Base-by-base conservation (phyloP, 768 basidiomycete genomes). In the Suillus alpinus region DNA sequence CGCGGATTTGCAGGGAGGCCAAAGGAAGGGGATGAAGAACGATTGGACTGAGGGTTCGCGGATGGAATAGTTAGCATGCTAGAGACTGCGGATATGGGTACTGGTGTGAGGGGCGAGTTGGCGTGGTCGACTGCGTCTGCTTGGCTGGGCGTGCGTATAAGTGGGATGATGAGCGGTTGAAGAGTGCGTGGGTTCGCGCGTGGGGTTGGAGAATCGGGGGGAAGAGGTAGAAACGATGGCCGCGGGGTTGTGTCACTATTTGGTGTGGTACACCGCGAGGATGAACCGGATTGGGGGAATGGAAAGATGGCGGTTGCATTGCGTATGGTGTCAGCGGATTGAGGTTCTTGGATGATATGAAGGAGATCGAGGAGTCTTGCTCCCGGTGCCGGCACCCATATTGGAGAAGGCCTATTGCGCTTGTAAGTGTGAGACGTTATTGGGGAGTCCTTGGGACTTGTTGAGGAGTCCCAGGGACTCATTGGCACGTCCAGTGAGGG, bases 321-420 rank as follows among this genome's bases (percentile, higher is more conserved):
- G 1, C 80, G 74, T 9, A 75, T 65, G 0, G 87, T 83, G 64
- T 90, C 88, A n/a, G 83, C 80, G n/a, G 74, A 74, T 62, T 75
- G 65, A 31, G 79, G 80, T 63, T 91, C 87, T 57, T 86, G 83
- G 44, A 90, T 81, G 59, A 94, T 78, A 26, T 84, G 84, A 5
- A 92, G 92, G 1, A 94, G 83, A 68, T 88, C 87, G 29, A 78
- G 75, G 44, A 86, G 77, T 6, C 77, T 77, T 14, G 80, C 69
- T 60, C 80, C 80, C 0, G 80, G 79, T 26, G 26, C 1, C 26
- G 26, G 26, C 26, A 26, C 26, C 26, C 26, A 26, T 26, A 26
- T 26, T 26, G 26, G 94, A 0, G 93, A 88, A 6, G 94, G 94
- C 62, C 93, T 77, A 43, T 79, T 82, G 57, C 77, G 80, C 62